Conservation (phyloP, 2,329 filamentous ascomycete species). For the Colletotrichum cuscutae region DNA sequence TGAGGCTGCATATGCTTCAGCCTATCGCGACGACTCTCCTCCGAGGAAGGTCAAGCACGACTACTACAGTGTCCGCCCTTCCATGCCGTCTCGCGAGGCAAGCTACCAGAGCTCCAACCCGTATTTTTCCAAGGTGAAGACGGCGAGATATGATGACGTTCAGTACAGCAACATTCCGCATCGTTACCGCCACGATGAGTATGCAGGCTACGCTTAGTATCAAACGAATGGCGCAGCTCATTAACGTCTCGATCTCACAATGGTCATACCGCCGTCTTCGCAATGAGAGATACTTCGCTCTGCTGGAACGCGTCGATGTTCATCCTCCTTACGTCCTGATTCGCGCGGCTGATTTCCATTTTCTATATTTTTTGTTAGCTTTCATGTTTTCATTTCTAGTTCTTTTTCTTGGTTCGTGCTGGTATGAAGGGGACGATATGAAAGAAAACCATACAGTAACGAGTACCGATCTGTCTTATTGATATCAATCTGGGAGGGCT, state of each 20-base stretch:
- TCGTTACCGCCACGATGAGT: constrained; percentile 39
- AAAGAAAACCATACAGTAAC: constrained; percentile 35
- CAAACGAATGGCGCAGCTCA: background rate
- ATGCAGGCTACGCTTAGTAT: background rate
- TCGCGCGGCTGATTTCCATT: background rate
- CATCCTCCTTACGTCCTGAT: background rate
- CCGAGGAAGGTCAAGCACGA: constrained; percentile 11
- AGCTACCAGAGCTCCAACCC: constrained; percentile 43
- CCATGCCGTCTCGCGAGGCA: constrained; percentile 43
- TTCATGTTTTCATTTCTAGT: constrained; percentile 7
- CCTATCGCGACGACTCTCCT: constrained; percentile 37
- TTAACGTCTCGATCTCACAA: background rate
- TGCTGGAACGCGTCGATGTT: constrained; percentile 22
- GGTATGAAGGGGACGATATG: constrained; percentile 24
- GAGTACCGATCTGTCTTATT: constrained; percentile 35
- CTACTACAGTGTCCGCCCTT: constrained; percentile 39
- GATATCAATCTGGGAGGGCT: constrained; percentile 32
- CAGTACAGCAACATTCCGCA: constrained; percentile 43
- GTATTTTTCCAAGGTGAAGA: constrained; percentile 46
- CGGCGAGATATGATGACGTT: constrained; percentile 45
- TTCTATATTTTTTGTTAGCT: background rate
- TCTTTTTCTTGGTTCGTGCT: constrained; percentile 31
- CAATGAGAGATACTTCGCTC: constrained; percentile 15
- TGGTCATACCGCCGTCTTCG: background rate
- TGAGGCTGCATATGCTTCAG: constrained; percentile 36